phyloP scores from a whole-genome alignment of 2,329 filamentous ascomycete genomes.

The Coniochaeta pulveracea region DNA sequence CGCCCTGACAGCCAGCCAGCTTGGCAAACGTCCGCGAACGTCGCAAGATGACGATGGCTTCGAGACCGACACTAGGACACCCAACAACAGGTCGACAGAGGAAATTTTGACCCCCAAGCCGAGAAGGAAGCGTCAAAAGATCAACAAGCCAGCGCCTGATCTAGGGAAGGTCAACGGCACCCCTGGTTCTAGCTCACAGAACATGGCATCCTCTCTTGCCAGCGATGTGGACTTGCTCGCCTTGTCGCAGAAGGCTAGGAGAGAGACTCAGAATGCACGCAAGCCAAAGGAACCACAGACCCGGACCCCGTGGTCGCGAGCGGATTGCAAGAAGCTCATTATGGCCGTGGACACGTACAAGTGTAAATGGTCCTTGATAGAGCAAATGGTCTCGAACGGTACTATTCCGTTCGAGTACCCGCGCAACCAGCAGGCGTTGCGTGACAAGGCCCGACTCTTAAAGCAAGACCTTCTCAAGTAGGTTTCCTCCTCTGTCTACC shows the following conservation, averaged over 20 bases:
- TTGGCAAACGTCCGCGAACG: conserved; percentile 4
- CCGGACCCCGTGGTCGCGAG: conserved; percentile 27
- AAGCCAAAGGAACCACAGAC: conserved; percentile 20
- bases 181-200: too few species aligned
- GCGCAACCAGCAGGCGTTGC: conserved; percentile 43
- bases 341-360: conserved; percentile 24
- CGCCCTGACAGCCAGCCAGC: background rate
- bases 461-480: conserved; percentile 40
- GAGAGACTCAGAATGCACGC: conserved; percentile 16
- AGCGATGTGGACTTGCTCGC: conserved; percentile 14
- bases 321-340: conserved; percentile 30
- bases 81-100: too few species aligned
- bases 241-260: conserved; percentile 13
- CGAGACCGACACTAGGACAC: conserved; percentile 10
- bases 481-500: conserved; percentile 9
- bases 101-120: too few species aligned
- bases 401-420: conserved; percentile 24
- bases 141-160: too few species aligned
- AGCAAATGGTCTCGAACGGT: conserved; percentile 16
- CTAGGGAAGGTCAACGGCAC: too few species aligned
- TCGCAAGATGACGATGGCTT: conserved; percentile 11
- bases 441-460: conserved; percentile 46
- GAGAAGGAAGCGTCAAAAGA: too few species aligned
- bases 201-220: background rate
- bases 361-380: conserved; percentile 28